Base-by-base conservation (phyloP, 169 alveolate species). In the Pseudocohnilembus persalinus region DNA sequence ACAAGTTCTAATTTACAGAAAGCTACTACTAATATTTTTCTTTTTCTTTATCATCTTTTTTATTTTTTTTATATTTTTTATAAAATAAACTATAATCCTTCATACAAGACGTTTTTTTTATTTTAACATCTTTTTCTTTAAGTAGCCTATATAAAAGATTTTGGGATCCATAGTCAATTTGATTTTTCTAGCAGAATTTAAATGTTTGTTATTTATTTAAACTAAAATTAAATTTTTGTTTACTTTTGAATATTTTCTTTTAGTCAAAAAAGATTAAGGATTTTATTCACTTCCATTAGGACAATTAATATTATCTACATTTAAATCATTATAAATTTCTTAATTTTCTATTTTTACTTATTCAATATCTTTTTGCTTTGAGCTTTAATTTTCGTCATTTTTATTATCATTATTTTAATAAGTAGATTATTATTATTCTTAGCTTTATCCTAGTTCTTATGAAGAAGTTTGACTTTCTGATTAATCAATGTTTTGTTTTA, bases 1-100 rank as follows among this genome's bases (percentile, higher is more conserved):
- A n/a, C n/a, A n/a, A n/a, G n/a, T n/a, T n/a, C n/a, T n/a, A n/a
- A n/a, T n/a, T n/a, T n/a, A n/a, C n/a, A n/a, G n/a, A 49, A 49
- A 49, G 20, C 68, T 49, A 20, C 4, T 49, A 49, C 26, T 11
- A 49, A 49, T 49, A 4, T 4, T 49, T 49, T 49, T 49, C 68
- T 11, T 11, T 49, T 49, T 49, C 20, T 20, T 49, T 20, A 49
- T 49, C 68, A 49, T 49, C 20, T 11, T 49, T 20, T 49, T 49
- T 49, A 49, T 49, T 20, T 49, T 49, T 20, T 72, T 77, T 77
- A 27, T 77, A 77, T 68, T 77, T 77, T 29, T 72, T 63, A 63
- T 79, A 79, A 79, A 79, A 79, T 1, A 79, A 31, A 35, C 76
- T 49, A 28, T 79, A 79, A n/a, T 79, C 84, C 31, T 79, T 6